These are phyloP conservation scores for Pythium myriotylum DNA, from an alignment of 352 stramenopile species.

Conservation along the genomic window DNA sequence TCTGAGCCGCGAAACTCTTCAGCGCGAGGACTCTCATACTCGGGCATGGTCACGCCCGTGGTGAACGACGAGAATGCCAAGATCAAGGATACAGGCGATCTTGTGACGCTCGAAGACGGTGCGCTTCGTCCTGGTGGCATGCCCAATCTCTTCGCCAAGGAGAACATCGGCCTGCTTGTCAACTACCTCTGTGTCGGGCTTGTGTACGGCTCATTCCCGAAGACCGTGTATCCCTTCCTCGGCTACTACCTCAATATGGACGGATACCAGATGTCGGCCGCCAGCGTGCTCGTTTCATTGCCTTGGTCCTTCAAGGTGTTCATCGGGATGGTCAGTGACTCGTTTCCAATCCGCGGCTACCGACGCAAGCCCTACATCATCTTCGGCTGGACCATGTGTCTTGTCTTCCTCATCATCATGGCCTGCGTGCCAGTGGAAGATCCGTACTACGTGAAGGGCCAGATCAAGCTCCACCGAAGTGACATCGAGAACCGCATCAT, in stretches of 20 bases:
- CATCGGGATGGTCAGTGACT: constrained; percentile 32
- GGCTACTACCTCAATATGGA: constrained; percentile 32
- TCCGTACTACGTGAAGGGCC: constrained; percentile 21
- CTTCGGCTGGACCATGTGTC: constrained; percentile 28
- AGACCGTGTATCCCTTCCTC: constrained; percentile 32
- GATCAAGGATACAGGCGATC: not conserved
- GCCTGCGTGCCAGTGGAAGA: constrained; percentile 17
- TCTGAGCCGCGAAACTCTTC: constrained; percentile 2
- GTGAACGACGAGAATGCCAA: not conserved
- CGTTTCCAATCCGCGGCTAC: constrained; percentile 32
- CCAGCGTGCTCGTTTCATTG: constrained; percentile 21
- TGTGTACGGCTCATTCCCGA: constrained; percentile 26
- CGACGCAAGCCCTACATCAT: constrained; percentile 35
- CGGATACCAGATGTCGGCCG: constrained; percentile 20
- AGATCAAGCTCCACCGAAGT: constrained; percentile 14
- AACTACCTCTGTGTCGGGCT: constrained; percentile 30
- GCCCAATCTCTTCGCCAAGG: constrained; percentile 17
- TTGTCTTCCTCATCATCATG: constrained; percentile 24
- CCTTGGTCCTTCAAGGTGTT: constrained; percentile 39
- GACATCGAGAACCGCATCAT: constrained; percentile 11
- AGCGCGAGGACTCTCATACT: not conserved
- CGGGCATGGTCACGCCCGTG: constrained; percentile 6
- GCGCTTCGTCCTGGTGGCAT: constrained; percentile 25
- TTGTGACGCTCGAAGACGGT: constrained; percentile 8
- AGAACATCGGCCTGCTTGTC: constrained; percentile 25